Conservation (phyloP, 2,329 filamentous ascomycete species). For the Capronia coronata region DNA sequence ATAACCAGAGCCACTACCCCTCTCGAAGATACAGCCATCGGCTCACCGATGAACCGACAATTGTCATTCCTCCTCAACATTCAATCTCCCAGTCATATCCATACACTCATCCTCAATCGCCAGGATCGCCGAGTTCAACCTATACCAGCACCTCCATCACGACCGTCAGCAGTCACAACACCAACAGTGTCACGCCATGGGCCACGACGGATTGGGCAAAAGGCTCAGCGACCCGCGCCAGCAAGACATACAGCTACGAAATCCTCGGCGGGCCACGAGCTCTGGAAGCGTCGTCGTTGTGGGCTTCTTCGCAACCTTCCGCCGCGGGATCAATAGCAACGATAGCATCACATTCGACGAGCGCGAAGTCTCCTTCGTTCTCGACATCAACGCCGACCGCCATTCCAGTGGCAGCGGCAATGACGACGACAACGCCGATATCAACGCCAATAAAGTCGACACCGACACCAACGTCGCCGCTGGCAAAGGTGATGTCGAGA, state of each 20-base stretch:
- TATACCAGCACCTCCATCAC: constrained; percentile 1
- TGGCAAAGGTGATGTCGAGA: neutral
- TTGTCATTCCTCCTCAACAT: neutral
- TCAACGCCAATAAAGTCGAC: neutral
- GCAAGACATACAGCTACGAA: constrained; percentile 15
- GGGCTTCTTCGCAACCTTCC: no score
- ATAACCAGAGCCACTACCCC: neutral
- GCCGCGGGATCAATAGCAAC: neutral
- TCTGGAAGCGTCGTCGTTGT: neutral
- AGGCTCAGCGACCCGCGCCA: neutral
- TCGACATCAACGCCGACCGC: no score
- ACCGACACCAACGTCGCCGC: neutral
- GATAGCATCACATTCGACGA: neutral
- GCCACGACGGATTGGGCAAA: neutral
- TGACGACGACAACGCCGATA: neutral
- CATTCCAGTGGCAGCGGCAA: neutral
- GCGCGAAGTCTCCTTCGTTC: no score
- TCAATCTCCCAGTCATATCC: neutral
- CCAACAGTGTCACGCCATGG: constrained; percentile 7
- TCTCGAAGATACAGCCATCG: neutral
- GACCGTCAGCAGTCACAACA: neutral
- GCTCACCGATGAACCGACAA: neutral
- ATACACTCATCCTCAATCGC: neutral
- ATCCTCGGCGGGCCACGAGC: constrained; percentile 15
- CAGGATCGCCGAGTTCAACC: neutral